These are phyloP conservation scores for Chaetomium olivaceum DNA, from an alignment of 2,329 filamentous ascomycete genomes.

Conservation along the genomic window DNA sequence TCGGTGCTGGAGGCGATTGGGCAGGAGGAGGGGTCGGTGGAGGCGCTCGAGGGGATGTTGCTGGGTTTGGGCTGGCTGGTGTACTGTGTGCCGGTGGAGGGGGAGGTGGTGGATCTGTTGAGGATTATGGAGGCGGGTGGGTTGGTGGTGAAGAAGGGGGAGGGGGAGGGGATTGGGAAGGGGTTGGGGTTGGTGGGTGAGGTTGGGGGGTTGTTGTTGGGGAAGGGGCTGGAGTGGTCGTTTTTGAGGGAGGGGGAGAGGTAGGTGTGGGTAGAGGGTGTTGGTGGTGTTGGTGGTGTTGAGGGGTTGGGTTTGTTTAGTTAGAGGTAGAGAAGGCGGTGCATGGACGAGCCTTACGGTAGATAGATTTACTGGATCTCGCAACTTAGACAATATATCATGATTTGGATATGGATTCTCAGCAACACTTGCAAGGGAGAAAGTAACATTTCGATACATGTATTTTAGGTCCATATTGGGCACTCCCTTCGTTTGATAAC, in stretches of 20 bases:
- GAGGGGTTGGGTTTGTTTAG: background rate
- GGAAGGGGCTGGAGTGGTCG: constrained; percentile 51
- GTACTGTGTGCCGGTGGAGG: constrained; percentile 68
- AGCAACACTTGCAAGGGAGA: background rate
- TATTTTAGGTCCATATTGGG: too few species aligned
- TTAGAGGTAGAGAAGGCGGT: background rate
- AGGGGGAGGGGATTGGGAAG: background rate
- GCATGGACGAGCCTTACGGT: background rate
- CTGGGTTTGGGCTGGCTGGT: constrained; percentile 74
- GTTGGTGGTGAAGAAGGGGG: constrained; percentile 60
- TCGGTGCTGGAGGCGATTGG: constrained; percentile 73
- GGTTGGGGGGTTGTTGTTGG: constrained; percentile 54
- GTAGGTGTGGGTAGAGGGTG: background rate
- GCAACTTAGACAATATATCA: too few species aligned
- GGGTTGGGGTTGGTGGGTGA: constrained; percentile 57
- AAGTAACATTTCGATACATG: too few species aligned
- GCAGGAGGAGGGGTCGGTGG: constrained; percentile 60
- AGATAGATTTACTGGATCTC: too few species aligned
- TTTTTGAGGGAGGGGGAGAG: constrained; percentile 24
- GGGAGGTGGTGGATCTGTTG: constrained; percentile 79
- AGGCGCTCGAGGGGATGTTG: constrained; percentile 75
- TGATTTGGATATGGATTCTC: too few species aligned
- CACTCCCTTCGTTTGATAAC: background rate
- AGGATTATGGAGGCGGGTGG: constrained; percentile 72
- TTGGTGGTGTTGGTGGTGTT: background rate